Base-by-base conservation (phyloP, 2,329 filamentous ascomycete species). In the Aspergillus amoenus region DNA sequence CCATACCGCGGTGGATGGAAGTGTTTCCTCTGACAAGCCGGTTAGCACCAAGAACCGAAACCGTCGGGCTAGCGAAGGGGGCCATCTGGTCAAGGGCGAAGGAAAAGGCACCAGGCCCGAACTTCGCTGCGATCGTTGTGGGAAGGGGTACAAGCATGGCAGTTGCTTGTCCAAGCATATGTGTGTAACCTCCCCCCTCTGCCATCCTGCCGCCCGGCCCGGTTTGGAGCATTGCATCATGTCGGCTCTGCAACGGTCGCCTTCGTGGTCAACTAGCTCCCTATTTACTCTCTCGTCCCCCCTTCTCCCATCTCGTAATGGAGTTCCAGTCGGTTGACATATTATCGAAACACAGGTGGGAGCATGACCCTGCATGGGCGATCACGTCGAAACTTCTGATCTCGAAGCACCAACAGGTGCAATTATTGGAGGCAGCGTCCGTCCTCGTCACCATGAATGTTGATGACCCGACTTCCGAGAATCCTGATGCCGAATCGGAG, bases 111-210 rank as follows among this genome's bases (percentile, higher is more conserved):
- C 85, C 76, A 89, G 86, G 70, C 86, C 88, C 70, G 93, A 97
- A 76, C 86, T 99, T 73, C 91, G 90, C 78, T 99, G 94, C 81
- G 91, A 96, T 74, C 93, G 93, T 79, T 99, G 94, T 82, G 93
- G 93, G 78, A 99, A 99, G 84, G 92, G 92, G 79, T 99, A 99
- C 86, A 99, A 99, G 87, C 94, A 99, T 84, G 96, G 93, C 87
- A 97, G 94, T 82, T 99, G 94, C 87, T 87, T 99, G 83, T 95
- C 91, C 76, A 99, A 97, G 86, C 94, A 99, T 88, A 89, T 97
- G 94, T 97, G 88, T 86, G 94, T 96, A 83, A 75, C 63, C 68
- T 68, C 65, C 81, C 83, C 86, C 83, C 81, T 51, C 79, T 78
- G 79, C 77, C 73, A 74, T 68, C 64, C 68, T 65, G 60, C 73